Conservation (phyloP, 208 protist genomes). For the Trypanosomatidae sp. region DNA sequence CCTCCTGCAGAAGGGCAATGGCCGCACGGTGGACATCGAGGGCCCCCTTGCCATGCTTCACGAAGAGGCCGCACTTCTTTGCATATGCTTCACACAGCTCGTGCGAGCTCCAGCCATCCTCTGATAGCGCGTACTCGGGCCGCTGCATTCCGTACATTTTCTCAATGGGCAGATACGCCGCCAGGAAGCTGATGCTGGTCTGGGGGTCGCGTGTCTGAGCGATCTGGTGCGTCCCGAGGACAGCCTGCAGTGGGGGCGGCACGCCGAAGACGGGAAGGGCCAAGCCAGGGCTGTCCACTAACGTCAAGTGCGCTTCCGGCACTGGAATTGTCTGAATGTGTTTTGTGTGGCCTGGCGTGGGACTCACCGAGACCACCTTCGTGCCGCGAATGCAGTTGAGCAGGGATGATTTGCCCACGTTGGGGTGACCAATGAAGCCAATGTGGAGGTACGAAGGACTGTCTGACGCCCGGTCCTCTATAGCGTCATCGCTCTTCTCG, state of each 20-base stretch:
- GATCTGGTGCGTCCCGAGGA: slow-evolving; percentile 96
- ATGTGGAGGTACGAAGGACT: slow-evolving; percentile 49
- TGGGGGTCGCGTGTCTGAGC: slow-evolving; percentile 97
- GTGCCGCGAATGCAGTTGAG: slow-evolving; percentile 96
- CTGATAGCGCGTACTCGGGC: slow-evolving; percentile 50
- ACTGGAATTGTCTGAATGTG: slow-evolving; percentile 96
- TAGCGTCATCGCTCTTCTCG: slow-evolving; percentile 9
- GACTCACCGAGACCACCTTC: slow-evolving; percentile 94
- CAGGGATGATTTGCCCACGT: slow-evolving; percentile 96
- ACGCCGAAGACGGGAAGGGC: slow-evolving; percentile 89
- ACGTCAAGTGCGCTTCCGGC: slow-evolving; percentile 69
- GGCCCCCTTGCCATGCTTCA: slow-evolving; percentile 84
- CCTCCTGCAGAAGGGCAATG: slow-evolving; percentile 88
- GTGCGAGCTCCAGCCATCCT: slow-evolving; percentile 83
- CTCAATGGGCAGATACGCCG: slow-evolving; percentile 91
- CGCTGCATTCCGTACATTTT: slow-evolving; percentile 85
- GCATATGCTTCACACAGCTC: slow-evolving; percentile 94
- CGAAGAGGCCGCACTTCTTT: slow-evolving; percentile 82
- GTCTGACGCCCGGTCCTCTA: slow-evolving; percentile 29
- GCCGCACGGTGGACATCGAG: slow-evolving; percentile 90
- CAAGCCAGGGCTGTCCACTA: slow-evolving; percentile 96
- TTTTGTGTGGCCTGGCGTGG: slow-evolving; percentile 97
- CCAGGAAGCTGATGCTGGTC: slow-evolving; percentile 89
- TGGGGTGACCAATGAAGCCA: slow-evolving; percentile 91
- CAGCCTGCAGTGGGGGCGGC: slow-evolving; percentile 86